Conservation (phyloP, 495 filamentous ascomycete genomes). For the Beverwykella pulmonaria region DNA sequence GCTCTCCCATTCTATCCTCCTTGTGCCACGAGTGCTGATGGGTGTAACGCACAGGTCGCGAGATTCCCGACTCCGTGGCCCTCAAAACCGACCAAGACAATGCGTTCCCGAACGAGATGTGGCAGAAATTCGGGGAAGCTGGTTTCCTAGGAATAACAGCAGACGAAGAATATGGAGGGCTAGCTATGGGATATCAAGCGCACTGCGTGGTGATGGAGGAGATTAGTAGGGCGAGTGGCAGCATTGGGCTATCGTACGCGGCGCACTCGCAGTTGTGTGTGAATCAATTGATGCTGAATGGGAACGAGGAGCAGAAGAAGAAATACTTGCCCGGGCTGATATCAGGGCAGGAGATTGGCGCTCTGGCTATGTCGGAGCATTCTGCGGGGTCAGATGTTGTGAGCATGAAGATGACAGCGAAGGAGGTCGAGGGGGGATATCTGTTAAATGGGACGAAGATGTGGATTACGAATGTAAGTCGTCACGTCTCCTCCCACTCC, state of each 20-base stretch:
- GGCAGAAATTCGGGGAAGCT: slow-evolving; percentile 88
- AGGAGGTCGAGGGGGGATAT: slow-evolving; percentile 80
- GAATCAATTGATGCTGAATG: slow-evolving; percentile 94
- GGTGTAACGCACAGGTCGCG: slow-evolving; percentile 51
- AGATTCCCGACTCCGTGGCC: slow-evolving; percentile 83
- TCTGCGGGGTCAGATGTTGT: slow-evolving; percentile 92
- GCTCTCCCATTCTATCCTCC: neutral
- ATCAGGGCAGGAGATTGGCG: slow-evolving; percentile 79
- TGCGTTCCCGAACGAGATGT: slow-evolving; percentile 88
- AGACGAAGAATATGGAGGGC: slow-evolving; percentile 88
- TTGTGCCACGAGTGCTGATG: neutral
- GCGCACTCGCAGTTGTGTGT: slow-evolving; percentile 97
- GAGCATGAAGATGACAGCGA: slow-evolving; percentile 86
- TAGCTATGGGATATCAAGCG: slow-evolving; percentile 94
- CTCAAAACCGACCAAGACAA: slow-evolving; percentile 79
- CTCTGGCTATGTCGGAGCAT: slow-evolving; percentile 93
- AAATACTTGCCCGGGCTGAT: slow-evolving; percentile 81
- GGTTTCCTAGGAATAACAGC: slow-evolving; percentile 92
- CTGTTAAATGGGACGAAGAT: slow-evolving; percentile 91
- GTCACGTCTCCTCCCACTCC: neutral
- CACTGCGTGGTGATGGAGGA: slow-evolving; percentile 98
- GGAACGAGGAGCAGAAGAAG: slow-evolving; percentile 73
- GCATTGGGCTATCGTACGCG: slow-evolving; percentile 89
- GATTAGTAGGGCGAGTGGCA: slow-evolving; percentile 70
- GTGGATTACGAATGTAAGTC: slow-evolving; percentile 93